Evolutionary conservation across 768 basidiomycete genomes (phyloP).

Genomic region (Leucocoprinus leucothites): DNA sequence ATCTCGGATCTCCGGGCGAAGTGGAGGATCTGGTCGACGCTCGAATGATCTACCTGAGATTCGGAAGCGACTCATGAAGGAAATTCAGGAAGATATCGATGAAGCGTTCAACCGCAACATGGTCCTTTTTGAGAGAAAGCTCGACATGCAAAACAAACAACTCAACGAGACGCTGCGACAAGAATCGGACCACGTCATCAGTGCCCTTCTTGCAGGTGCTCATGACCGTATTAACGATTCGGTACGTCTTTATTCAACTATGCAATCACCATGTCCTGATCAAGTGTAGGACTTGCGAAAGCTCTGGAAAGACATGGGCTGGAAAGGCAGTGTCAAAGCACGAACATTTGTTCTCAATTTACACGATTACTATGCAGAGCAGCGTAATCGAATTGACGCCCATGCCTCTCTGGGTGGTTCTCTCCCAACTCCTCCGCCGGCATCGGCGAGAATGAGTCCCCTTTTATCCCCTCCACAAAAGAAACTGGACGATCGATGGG

Average conservation of each 20-base stretch:
- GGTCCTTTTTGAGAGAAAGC: conserved; percentile 40
- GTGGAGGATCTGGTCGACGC: conserved; percentile 17
- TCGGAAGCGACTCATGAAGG: conserved; percentile 27
- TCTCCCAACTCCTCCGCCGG: conserved; percentile 16
- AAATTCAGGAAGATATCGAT: conserved; percentile 34
- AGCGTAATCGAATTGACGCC: conserved; percentile 8
- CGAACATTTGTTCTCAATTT: conserved; percentile 43
- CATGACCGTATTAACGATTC: conserved; percentile 42
- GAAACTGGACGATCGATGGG: conserved; percentile 32
- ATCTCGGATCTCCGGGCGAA: conserved; percentile 21
- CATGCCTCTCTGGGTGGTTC: neutral
- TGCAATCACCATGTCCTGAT: neutral
- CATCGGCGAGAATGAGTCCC: conserved; percentile 8
- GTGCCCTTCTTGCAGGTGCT: conserved; percentile 35
- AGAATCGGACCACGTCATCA: conserved; percentile 37
- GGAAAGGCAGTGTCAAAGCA: conserved; percentile 51
- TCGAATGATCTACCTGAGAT: conserved; percentile 25
- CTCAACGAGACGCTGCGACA: conserved; percentile 25
- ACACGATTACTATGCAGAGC: conserved; percentile 32
- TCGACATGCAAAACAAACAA: conserved; percentile 41
- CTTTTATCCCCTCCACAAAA: conserved; percentile 14
- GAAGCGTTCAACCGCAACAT: conserved; percentile 34
- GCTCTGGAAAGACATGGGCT: conserved; percentile 52
- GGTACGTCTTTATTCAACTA: conserved; percentile 19
- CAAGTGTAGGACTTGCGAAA: conserved; percentile 38